Evolutionary conservation across 1,139 yeast species (phyloP), one percentile per base, ranked within the genome.

Genomic region (Pichia sp.): DNA sequence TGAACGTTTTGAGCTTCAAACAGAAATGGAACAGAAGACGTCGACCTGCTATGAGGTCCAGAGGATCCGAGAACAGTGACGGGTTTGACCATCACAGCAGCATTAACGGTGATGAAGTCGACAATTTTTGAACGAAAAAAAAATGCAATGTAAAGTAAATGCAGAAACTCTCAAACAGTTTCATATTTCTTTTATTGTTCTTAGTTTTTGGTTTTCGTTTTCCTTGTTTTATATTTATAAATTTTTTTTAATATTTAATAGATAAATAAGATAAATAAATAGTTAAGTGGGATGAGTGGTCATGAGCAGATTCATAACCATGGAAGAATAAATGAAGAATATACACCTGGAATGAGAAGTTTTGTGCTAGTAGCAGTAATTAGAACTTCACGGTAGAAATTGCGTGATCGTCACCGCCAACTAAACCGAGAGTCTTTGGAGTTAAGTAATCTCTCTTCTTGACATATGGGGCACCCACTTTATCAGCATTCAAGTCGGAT

Each of bases 361-460:
- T 27, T 27, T 27, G 29, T 27, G 24, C 14, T 42, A 42, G 46
- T 24, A 41, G 16, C 27, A 41, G 20, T 41, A 41, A 41, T 20
- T 17, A 34, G 6, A 2, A 63, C 56, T 64, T 64, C 46, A 55
- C 55, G 17, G 60, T 60, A 16, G 60, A 56, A 57, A 65, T 61
- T 8, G 68, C 62, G 50, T 62, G 60, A 51, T 70, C 73, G 45
- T 68, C 68, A 52, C 71, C 72, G 50, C 67, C 67, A 14, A 67
- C 67, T 54, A 70, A 60, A 31, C 73, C 73, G 48, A 70, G 58
- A 9, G 71, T 67, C 57, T 69, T 69, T 51, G 72, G 70, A 24
- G 73, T 70, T 45, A 70, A 58, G 50, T 63, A 67, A 53, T 66
- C 68, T 64, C 72, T 66, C 64, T 67, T 65, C 57, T 67, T 68